phyloP scores from a whole-genome alignment of 2,329 filamentous ascomycete species.

The Apiospora marii region DNA sequence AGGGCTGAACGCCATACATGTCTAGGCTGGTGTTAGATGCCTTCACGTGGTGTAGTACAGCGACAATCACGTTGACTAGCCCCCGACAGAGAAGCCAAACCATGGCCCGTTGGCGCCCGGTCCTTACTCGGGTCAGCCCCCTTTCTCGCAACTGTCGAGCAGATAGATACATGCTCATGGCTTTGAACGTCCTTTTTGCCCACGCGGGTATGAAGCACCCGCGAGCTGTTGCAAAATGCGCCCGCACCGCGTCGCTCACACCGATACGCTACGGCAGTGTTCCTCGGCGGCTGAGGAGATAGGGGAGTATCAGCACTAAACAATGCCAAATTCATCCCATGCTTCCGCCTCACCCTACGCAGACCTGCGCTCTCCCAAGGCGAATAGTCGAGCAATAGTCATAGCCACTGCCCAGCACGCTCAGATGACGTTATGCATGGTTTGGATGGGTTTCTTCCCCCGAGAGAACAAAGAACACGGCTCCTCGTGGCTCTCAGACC shows the following conservation, averaged over 20 bases:
- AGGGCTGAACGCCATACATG: not conserved
- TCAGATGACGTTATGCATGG: conserved; percentile 4
- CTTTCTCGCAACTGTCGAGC: not conserved
- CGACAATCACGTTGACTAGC: not conserved
- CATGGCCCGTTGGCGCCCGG: not conserved
- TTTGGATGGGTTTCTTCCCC: not conserved
- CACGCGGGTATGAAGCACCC: not conserved
- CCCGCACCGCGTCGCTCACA: not conserved
- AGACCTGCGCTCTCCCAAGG: not conserved
- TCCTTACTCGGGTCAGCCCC: conserved; percentile 1
- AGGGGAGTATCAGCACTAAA: not conserved
- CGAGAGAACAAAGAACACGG: not conserved
- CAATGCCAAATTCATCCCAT: conserved; percentile 8
- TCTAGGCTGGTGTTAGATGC: not conserved
- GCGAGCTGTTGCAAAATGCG: not conserved
- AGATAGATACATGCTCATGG: not conserved
- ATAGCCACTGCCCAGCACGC: conserved; percentile 8
- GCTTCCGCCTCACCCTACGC: not conserved
- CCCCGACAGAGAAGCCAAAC: not conserved
- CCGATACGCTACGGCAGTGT: not conserved
- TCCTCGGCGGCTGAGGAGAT: not conserved
- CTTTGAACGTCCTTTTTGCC: not conserved
- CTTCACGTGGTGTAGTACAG: not conserved
- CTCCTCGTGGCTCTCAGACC: conserved; percentile 1
- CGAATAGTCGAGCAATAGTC: not conserved